Base-by-base conservation (phyloP, 2,329 filamentous ascomycete species). In the Eutypa lata region DNA sequence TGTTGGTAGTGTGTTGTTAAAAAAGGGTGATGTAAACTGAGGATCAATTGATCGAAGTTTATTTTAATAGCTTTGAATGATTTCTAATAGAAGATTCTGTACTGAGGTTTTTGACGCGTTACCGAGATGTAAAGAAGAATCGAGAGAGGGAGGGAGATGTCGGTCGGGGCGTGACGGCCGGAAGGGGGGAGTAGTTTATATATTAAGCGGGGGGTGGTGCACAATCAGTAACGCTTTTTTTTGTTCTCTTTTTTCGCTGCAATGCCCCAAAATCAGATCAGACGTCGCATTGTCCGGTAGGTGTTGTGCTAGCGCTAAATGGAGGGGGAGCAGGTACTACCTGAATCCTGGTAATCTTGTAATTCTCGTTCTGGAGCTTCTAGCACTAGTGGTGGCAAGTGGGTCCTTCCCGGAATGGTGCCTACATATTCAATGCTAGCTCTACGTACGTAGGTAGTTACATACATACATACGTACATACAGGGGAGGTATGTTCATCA, bases 161-260 rank as follows among this genome's bases (percentile, higher is more conserved):
- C 64, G 69, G 62, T 64, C 68, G 67, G 71, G 68, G 70, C 71
- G 68, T 68, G 69, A 73, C 73, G 73, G 78, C 76, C 76, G 76
- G 78, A 77, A 78, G 73, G 76, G 74, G 69, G 75, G 74, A 71
- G 69, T 71, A 79, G 76, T 81, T 84, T 83, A 83, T 84, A 84
- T 83, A 76, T 65, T 68, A 67, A 65, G 76, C 73, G 73, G 77
- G 78, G 73, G 71, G 74, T 69, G 73, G 72, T 70, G 72, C 76
- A 74, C 78, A 81, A 82, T 81, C 78, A 81, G 77, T 81, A 78
- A 69, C 61, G 63, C 61, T 49, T 50, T 51, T 50, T 55, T 51
- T 52, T 7, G 31, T 35, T 58, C n/a, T n/a, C n/a, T n/a, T n/a
- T n/a, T 60, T 53, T 56, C 55, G 54, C 57, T 54, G 54, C 52